Evolutionary conservation across 257 asterid genomes (phyloP).

Genomic region (Linderniella brevidens): DNA sequence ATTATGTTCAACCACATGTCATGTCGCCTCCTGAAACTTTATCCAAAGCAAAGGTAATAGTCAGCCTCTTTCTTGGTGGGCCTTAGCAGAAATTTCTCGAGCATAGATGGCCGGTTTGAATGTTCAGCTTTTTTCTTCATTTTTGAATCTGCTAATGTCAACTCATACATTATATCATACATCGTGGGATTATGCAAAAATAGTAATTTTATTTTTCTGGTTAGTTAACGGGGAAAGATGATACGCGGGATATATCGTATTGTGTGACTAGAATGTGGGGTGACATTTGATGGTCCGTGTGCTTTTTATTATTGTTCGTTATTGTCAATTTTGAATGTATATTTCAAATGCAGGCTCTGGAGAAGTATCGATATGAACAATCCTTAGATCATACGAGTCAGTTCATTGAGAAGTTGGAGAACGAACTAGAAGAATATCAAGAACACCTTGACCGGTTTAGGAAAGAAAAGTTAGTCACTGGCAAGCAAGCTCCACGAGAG

Average conservation of each 20-base stretch:
- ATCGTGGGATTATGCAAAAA: too few species aligned
- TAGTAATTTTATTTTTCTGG: too few species aligned
- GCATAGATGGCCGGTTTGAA: slow-evolving; percentile 2
- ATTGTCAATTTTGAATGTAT: background rate
- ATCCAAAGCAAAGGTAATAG: slow-evolving; percentile 77
- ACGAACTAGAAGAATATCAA: slow-evolving; percentile 64
- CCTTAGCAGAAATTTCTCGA: slow-evolving; percentile 3
- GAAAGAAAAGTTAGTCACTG: slow-evolving; percentile 9
- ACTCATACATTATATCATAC: too few species aligned
- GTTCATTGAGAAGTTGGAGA: slow-evolving; percentile 80
- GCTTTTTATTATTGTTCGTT: background rate
- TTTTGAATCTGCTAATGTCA: too few species aligned
- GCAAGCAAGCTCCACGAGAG: slow-evolving; percentile 3
- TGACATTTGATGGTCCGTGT: too few species aligned
- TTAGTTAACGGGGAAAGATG: too few species aligned
- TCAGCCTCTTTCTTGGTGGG: background rate
- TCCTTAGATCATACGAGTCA: slow-evolving; percentile 85
- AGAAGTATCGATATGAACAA: slow-evolving; percentile 59
- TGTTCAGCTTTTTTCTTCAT: slow-evolving; percentile 1
- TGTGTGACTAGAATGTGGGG: background rate
- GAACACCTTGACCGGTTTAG: slow-evolving; percentile 47
- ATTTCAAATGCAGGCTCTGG: slow-evolving; percentile 51
- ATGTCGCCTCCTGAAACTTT: slow-evolving; percentile 86
- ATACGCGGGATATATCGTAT: too few species aligned
- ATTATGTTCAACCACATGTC: slow-evolving; percentile 72